Base-by-base conservation (phyloP, 2,329 filamentous ascomycete genomes). In the Fusarium anguioides region DNA sequence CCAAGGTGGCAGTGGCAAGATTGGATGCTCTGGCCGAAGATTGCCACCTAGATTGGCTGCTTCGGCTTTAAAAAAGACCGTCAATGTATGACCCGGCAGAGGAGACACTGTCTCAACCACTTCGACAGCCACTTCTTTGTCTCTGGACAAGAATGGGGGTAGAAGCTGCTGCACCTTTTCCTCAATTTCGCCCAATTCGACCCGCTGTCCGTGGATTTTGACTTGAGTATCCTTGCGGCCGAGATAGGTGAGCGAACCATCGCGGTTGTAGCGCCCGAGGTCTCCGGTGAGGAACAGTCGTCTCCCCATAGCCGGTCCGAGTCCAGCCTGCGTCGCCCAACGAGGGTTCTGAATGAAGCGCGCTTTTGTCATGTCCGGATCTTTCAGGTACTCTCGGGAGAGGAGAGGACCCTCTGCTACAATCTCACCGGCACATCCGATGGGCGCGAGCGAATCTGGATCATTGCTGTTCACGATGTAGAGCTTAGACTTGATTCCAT, bases 31-130 rank as follows among this genome's bases (percentile, higher is more conserved):
- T 50, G 47, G 31, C 36, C 35, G 35, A 40, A 50, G 24, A 40
- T 31, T 33, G 18, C 36, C 47, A 31, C 47, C 47, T 40, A 50
- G 47, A 31, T 50, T 50, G 47, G 47, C 47, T 40, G 47, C 47
- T 40, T 50, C 47, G 47, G 47, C 47, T 50, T 50, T 35, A 40
- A 50, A 50, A 50, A 50, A 50, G 47, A 50, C 47, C 24, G 47
- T 26, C 47, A 50, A 50, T 50, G 47, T 50, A 40, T 29, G 47
- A 50, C 47, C 24, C 35, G 47, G 35, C 47, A 50, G 36, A 49
- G 46, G 46, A 50, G 47, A 50, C 24, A 35, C 35, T 40, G 47
- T 50, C 47, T 50, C 47, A 40, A 50, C 47, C 18, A 50, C 47
- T 50, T 50, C 47, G 35, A 50, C 47, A 31, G 47, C 47, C 36